Percentiles rank a stretch among this genome's conserved stretches.
These are phyloP conservation scores for Trematosphaeria pertusa DNA, from an alignment of 2,329 filamentous ascomycete species.

Conservation along the genomic window DNA sequence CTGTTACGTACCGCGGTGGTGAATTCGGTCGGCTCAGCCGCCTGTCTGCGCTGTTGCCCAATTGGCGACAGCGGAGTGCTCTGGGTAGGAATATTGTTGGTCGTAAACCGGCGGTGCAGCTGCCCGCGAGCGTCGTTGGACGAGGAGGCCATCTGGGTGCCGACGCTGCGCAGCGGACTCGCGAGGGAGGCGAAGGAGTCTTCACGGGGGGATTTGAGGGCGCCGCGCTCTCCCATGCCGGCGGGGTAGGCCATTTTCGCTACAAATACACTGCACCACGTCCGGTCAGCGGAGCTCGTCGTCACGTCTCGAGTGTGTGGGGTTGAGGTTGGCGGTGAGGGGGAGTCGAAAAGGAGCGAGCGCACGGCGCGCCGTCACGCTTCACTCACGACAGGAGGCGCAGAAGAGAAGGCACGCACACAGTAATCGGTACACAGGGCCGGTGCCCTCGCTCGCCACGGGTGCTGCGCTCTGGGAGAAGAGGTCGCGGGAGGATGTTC, in stretches of 20 bases:
- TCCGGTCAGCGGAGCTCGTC: conserved; percentile 35
- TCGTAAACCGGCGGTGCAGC: conserved; percentile 91
- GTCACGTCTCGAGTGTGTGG: conserved; percentile 30
- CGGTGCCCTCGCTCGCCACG: conserved; percentile 11
- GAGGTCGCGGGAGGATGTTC: conserved; percentile 1
- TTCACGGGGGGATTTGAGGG: conserved; percentile 78
- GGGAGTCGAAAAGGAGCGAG: conserved; percentile 26
- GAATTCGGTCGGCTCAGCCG: conserved; percentile 61
- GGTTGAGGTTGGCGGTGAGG: conserved; percentile 46
- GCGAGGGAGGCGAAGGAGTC: conserved; percentile 73
- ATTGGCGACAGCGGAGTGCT: conserved; percentile 71
- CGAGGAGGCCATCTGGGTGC: conserved; percentile 64
- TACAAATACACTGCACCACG: conserved; percentile 47
- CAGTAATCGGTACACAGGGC: conserved; percentile 22
- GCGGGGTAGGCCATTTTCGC: conserved; percentile 69
- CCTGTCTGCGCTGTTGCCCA: conserved; percentile 62
- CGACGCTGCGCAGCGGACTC: conserved; percentile 71
- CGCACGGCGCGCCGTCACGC: conserved; percentile 15
- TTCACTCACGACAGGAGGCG: conserved; percentile 13
- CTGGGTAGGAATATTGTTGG: conserved; percentile 80
- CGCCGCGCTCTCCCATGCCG: conserved; percentile 71
- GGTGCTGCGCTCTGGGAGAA: conserved; percentile 7
- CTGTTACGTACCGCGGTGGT: conserved; percentile 61
- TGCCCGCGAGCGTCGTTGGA: conserved; percentile 75
- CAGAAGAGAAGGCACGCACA: conserved; percentile 16